Base-by-base conservation (phyloP, 169 alveolate species). In the Haemoproteus tartakovskyi region DNA sequence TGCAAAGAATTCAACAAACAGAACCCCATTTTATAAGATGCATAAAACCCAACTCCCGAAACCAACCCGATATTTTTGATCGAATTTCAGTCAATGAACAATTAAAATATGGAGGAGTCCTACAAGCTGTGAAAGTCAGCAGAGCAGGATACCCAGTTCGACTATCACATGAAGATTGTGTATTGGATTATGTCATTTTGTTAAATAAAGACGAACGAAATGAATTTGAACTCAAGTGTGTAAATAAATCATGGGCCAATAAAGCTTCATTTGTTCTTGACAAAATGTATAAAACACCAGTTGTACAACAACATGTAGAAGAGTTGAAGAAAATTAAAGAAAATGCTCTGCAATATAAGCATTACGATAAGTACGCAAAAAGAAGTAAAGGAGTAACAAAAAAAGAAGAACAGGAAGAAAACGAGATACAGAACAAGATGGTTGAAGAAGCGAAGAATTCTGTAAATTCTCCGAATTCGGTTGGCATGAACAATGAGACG, bases 111-210 rank as follows among this genome's bases (percentile, higher is more conserved):
- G 90, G 95, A n/a, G 98, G 98, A 24, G 92, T 95, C 52, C 78
- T 93, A 12, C 97, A 94, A 86, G 95, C 95, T 6, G 92, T 96
- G 1, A 92, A 95, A 82, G 97, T 96, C 27, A 89, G 96, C 59
- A 93, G 97, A 16, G 95, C 98, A 12, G 98, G 98, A 4, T 96
- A 94, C 89, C 96, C 98, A 1, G 97, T 95, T 19, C 91, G 98
- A 19, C 86, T 92, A 61, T 80, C 95, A 3, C 97, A 95, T 79
- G 62, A 79, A 21, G 95, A 94, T 21, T 92, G 94, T 63, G 87
- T 91, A 80, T 59, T 79, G 38, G 94, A 92, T 79, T 95, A 93
- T 83, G 56, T 70, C 40, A 78, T 89, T 52, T 86, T 94, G 61
- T 78, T 89, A 43, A 56, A 57, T 14, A 78, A 79, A 24, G 45